phyloP scores from a whole-genome alignment of 345 rosid genomes.

The Rhizophora apiculata region DNA sequence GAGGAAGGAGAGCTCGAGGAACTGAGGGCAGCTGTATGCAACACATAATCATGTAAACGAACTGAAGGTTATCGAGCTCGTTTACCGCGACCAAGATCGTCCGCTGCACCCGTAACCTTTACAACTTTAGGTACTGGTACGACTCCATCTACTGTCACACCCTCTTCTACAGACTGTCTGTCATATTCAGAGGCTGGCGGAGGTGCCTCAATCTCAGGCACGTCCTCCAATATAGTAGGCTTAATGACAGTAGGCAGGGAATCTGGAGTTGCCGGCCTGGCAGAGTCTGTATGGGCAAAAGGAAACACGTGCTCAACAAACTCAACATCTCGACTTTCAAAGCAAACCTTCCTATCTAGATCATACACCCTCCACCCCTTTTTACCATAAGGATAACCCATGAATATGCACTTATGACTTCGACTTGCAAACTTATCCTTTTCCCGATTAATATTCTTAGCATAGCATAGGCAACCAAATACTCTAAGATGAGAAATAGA shows the following conservation, averaged over 20 bases:
- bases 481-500: too few relatives aligned
- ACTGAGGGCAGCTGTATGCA: too few relatives aligned
- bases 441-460: too few relatives aligned
- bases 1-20: too few relatives aligned
- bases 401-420: too few relatives aligned
- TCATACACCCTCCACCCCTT: too few relatives aligned
- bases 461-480: too few relatives aligned
- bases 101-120: background rate
- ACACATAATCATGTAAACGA: background rate
- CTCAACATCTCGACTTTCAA: background rate
- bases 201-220: background rate
- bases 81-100: background rate
- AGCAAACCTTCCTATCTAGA: too few relatives aligned
- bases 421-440: too few relatives aligned
- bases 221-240: too few relatives aligned
- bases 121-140: background rate
- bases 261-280: background rate
- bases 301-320: background rate
- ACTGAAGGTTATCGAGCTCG: background rate
- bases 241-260: background rate
- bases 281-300: background rate
- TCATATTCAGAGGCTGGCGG: background rate
- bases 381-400: too few relatives aligned
- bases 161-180: background rate
- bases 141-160: background rate